Base-by-base conservation (phyloP, 371 early-diverging fungal species). In the Mortierella sp. region DNA sequence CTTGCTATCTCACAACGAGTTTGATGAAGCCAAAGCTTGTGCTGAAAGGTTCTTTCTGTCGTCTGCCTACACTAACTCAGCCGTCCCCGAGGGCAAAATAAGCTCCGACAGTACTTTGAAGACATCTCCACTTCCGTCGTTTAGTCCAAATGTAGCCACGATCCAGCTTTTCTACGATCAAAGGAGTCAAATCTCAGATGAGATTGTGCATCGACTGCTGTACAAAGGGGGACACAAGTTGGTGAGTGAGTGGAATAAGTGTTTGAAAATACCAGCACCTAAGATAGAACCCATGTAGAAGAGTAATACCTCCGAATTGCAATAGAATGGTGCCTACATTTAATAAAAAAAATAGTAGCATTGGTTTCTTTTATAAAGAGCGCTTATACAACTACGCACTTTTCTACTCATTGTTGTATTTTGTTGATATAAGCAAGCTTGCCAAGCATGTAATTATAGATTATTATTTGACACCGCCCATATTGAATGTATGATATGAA, bases 1-100 rank as follows among this genome's bases (percentile, higher is more conserved):
- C 17, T 45, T 79, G 29, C 43, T 73, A 15, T 79, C 79, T 1
- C 64, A 79, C 31, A 47, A 57, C 8, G 74, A 71, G 32, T 56
- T 56, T 42, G 49, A 49, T 19, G 32, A 60, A 31, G 64, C 45
- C 13, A 22, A n/a, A 9, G 15, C 43, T 35, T 42, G 43, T 42
- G 17, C 45, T 15, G 62, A 54, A 42, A 19, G 10, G 10, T 22
- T 15, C 22, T 6, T 60, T 28, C 40, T 68, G 34, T 34, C 31
- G n/a, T 61, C 45, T 19, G 28, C 3, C 53, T n/a, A 1, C n/a
- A 17, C n/a, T 17, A n/a, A 4, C 47, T n/a, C n/a, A n/a, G 47
- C 8, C n/a, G 8, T 4, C n/a, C 17, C 47, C 8, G 47, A 47
- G 47, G n/a, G n/a, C 8, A n/a, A 17, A 47, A n/a, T n/a, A 47